Evolutionary conservation across 305 asterid genomes (phyloP), one percentile per base, ranked within the genome.

Genomic region (Fraxinus baroniana): DNA sequence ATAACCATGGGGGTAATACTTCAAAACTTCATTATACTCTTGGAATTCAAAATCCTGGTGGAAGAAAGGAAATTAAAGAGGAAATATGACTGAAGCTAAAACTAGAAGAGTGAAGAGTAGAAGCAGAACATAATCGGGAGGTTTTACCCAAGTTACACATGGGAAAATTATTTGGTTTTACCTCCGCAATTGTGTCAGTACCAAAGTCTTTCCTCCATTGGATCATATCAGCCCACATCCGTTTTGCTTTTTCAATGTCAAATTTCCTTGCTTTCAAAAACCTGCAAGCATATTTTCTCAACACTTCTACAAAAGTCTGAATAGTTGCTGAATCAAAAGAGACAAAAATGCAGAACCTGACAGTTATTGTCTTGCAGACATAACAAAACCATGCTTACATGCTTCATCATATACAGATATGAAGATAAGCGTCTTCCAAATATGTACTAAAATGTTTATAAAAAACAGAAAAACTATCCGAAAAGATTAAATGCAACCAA

Each of bases 1-100:
- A 89, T 93, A 88, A 35, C 99, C 99, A 83, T 96, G 99, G 78
- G 99, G 99, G 78, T 96, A 96, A 86, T 93, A 92, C 71, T 88
- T 91, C 86, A 93, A 80, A 83, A 96, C 99, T 78, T 96, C 97
- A 85, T 89, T 81, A 82, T 93, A 33, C 89, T 96, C 99, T 79
- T 89, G 79, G 84, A 89, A 96, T 75, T 91, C 98, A 87, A 96
- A 96, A 74, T 96, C 99, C 99, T 96, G 84, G 79, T 35, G 76
- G 46, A 78, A 74, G 79, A 68, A 28, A 12, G 9, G 37, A 66
- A 24, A 26, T 26, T 28, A 66, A 26, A 20, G 4, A 66, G 37
- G 74, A 66, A 9, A 28, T 15, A 26, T 28, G 36, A 68, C 36
- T 68, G 30, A 8, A 68, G 74, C 74, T 68, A 68, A 68, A 12